Conservation (phyloP, 495 filamentous ascomycete species). For the Penicillium antarcticum region DNA sequence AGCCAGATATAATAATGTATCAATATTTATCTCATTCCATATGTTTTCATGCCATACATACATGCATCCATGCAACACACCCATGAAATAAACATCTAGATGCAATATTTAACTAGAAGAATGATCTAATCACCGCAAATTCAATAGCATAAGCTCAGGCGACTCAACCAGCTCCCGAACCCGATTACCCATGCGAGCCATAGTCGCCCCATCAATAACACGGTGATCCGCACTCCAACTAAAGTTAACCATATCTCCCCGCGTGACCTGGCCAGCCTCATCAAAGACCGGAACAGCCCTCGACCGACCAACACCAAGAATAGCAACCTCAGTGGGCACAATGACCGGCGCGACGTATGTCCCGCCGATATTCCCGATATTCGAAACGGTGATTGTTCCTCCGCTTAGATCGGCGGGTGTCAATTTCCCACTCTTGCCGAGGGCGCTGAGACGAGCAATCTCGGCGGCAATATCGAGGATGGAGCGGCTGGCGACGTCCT, state of each 20-base stretch:
- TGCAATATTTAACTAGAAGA: no score
- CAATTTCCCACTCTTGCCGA: conserved; percentile 72
- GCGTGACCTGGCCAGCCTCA: conserved; percentile 83
- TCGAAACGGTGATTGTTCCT: conserved; percentile 92
- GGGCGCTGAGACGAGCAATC: conserved; percentile 65
- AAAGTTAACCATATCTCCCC: conserved; percentile 84
- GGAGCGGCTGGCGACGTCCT: conserved; percentile 70
- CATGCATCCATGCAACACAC: no score
- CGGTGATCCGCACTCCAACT: conserved; percentile 98
- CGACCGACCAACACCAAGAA: conserved; percentile 83
- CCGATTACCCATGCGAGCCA: conserved; percentile 82
- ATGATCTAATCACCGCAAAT: conserved; percentile 32
- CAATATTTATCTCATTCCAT: no score
- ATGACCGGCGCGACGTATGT: conserved; percentile 91
- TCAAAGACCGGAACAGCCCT: conserved; percentile 66
- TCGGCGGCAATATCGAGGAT: conserved; percentile 76
- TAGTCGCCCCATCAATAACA: conserved; percentile 89
- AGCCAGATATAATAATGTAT: no score
- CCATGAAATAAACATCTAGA: no score
- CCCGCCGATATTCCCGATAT: conserved; percentile 95
- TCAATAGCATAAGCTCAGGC: conserved; percentile 75
- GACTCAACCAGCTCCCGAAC: conserved; percentile 76
- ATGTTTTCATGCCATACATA: no score
- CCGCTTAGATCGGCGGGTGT: conserved; percentile 72
- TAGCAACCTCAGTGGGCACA: conserved; percentile 82